Percentiles rank a stretch among this genome's conserved stretches.
These are phyloP conservation scores for Ilyonectria destructans DNA, from an alignment of 2,329 filamentous ascomycete species.

Conservation along the genomic window DNA sequence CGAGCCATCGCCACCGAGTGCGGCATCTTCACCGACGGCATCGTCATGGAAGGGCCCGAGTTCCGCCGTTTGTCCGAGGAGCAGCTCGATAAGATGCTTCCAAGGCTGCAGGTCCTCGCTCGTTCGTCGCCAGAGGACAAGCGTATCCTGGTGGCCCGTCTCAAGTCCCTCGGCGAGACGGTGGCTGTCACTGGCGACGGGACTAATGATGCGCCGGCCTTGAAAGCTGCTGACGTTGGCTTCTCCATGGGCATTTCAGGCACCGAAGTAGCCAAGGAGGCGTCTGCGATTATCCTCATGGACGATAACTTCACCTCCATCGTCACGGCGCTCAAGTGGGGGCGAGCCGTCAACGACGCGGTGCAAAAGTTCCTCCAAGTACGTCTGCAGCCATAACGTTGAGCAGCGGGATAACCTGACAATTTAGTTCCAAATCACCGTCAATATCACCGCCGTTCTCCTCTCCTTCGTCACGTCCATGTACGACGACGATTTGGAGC, in stretches of 20 bases:
- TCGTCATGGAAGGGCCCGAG: constrained; percentile 69
- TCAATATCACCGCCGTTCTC: constrained; percentile 78
- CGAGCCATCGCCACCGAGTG: constrained; percentile 61
- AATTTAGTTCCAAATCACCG: constrained; percentile 75
- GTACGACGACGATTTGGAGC: constrained; percentile 68
- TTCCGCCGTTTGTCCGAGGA: constrained; percentile 71
- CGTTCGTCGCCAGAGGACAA: constrained; percentile 80
- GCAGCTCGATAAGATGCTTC: constrained; percentile 67
- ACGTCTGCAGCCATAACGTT: constrained; percentile 24
- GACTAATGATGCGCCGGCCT: constrained; percentile 75
- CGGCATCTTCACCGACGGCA: constrained; percentile 67
- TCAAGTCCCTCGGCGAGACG: constrained; percentile 77
- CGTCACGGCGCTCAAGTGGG: constrained; percentile 75
- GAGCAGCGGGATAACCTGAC: neutral
- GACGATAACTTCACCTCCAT: constrained; percentile 79
- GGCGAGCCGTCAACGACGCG: constrained; percentile 75
- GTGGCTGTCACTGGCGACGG: constrained; percentile 78
- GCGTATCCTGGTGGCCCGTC: constrained; percentile 73
- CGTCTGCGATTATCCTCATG: constrained; percentile 76
- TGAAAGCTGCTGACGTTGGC: constrained; percentile 76
- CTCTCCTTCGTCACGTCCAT: constrained; percentile 77
- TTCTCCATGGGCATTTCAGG: constrained; percentile 78
- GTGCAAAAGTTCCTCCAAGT: constrained; percentile 77
- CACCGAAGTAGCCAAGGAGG: constrained; percentile 79
- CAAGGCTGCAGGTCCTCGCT: constrained; percentile 77